Evolutionary conservation across 2,329 filamentous ascomycete species (phyloP).

Genomic region (Cladosporium velox): DNA sequence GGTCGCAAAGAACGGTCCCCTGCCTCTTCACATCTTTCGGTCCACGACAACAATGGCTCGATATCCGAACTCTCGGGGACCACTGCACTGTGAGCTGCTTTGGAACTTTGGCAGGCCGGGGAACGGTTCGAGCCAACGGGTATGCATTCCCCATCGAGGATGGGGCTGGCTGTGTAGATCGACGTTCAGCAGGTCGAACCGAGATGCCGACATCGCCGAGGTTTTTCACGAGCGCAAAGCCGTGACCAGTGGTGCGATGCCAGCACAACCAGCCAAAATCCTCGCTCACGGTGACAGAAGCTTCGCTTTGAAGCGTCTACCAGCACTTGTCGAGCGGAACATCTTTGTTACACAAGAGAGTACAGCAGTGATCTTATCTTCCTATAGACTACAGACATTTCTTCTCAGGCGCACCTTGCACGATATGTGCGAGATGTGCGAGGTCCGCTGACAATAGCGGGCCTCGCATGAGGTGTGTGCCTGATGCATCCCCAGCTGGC

Average conservation of each 20-base stretch:
- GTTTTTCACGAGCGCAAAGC: background rate
- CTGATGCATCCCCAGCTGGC: background rate
- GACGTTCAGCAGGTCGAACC: background rate
- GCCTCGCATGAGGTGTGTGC: background rate
- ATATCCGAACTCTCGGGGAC: background rate
- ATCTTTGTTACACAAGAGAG: background rate
- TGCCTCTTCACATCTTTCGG: background rate
- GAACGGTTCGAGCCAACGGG: background rate
- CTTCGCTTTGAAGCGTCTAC: background rate
- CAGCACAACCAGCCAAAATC: background rate
- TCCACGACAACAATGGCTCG: background rate
- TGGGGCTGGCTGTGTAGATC: background rate
- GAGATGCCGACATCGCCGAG: background rate
- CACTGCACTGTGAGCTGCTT: background rate
- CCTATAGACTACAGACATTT: background rate
- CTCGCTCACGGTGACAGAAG: background rate
- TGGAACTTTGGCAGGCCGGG: background rate
- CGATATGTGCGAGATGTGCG: background rate
- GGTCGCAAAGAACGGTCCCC: background rate
- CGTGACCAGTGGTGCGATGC: background rate
- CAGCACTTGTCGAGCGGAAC: background rate
- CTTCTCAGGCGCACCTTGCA: background rate
- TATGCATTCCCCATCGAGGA: background rate
- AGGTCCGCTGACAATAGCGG: background rate
- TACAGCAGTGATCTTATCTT: background rate